Percentiles rank a stretch among this genome's conserved stretches.
Conservation (phyloP, 192 early-diverging fungal species). For the Entomortierella lignicola region DNA sequence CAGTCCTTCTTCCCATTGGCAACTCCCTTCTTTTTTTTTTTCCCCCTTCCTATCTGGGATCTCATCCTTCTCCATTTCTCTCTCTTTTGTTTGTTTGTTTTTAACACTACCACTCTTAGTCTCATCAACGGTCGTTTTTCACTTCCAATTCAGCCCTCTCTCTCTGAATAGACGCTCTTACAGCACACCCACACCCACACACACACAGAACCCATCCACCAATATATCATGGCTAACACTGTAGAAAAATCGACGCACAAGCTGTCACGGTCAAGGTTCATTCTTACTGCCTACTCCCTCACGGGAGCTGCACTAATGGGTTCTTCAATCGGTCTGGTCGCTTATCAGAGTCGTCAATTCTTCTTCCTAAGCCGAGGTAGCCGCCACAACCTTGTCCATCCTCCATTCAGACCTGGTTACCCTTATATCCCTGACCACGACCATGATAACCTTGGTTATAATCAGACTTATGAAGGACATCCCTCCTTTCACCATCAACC, state of each 20-base stretch:
- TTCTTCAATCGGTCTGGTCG: slow-evolving; percentile 37
- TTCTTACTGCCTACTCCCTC: slow-evolving; percentile 35
- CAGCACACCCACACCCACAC: not conserved
- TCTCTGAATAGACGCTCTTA: not conserved
- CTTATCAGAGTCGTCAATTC: slow-evolving; percentile 42
- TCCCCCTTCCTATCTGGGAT: no score
- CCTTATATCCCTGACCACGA: no score
- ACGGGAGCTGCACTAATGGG: slow-evolving; percentile 44
- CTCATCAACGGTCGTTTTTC: no score
- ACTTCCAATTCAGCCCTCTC: no score
- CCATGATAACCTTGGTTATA: no score
- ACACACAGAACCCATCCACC: not conserved
- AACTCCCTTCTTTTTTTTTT: no score
- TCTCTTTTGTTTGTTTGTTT: no score
- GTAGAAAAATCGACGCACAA: not conserved
- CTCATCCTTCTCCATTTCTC: no score
- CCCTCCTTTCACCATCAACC: not conserved
- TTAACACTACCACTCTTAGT: no score
- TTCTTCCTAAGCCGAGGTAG: slow-evolving; percentile 12
- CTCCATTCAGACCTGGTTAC: no score
- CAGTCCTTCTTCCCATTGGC: no score
- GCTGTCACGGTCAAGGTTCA: slow-evolving; percentile 11
- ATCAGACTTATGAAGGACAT: no score
- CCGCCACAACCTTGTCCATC: not conserved
- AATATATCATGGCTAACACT: not conserved